Evolutionary conservation across 768 basidiomycete species (phyloP).

Genomic region (Rickenella mellea): DNA sequence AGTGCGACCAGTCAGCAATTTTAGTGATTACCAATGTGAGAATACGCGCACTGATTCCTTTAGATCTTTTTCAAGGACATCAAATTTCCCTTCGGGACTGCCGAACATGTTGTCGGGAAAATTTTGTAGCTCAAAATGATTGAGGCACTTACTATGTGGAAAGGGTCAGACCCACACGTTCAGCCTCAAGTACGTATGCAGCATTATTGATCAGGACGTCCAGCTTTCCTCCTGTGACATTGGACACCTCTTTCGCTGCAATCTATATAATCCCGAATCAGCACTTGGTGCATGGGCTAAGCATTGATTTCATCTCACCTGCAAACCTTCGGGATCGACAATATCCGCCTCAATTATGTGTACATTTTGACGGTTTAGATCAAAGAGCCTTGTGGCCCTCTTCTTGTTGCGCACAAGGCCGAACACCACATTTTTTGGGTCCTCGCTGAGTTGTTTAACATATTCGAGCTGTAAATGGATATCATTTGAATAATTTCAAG

Average conservation of each 20-base stretch:
- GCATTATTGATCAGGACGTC: conserved; percentile 31
- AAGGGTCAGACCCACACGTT: neutral
- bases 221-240: conserved; percentile 18
- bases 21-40: neutral
- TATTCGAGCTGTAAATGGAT: conserved; percentile 13
- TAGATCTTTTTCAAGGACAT: conserved; percentile 15
- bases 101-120: neutral
- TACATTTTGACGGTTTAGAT: conserved; percentile 16
- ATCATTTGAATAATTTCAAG: neutral
- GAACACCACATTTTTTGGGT: conserved; percentile 13
- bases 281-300: neutral
- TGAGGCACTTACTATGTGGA: conserved; percentile 1
- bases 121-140: neutral
- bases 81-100: conserved; percentile 6
- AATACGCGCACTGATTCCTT: conserved; percentile 4
- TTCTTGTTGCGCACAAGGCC: conserved; percentile 18
- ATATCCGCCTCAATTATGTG: conserved; percentile 28
- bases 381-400: conserved; percentile 9
- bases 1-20: neutral
- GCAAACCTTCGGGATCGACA: conserved; percentile 17
- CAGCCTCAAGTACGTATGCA: conserved; percentile 10
- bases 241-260: conserved; percentile 6
- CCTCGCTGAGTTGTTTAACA: conserved; percentile 14
- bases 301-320: conserved; percentile 13
- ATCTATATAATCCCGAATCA: conserved; percentile 3